Base-by-base conservation (phyloP, 1,284 basidiomycete species). In the Cutaneotrichosporon sp. region DNA sequence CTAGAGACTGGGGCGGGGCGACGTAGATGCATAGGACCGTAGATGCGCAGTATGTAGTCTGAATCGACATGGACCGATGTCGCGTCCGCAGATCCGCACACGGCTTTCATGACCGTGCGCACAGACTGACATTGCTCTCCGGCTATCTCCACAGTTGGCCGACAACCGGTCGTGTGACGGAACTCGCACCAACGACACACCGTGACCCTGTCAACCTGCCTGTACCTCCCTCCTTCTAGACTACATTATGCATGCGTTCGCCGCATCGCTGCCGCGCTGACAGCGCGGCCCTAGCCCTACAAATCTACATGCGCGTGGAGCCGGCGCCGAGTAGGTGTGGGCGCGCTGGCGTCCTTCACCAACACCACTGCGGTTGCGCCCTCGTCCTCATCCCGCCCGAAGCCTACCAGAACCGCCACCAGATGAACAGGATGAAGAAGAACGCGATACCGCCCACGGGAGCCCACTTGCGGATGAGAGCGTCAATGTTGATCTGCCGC, bases 401-500 rank as follows among this genome's bases (percentile, higher is more conserved):
- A 2, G 33, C 38, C 36, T 38, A 61, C 68, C 82, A 84, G 81
- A 98, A 95, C 76, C 89, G 87, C 90, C 93, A 97, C 84, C 89
- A 97, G 54, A 99, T 78, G 70, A 99, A 82, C 64, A 99, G 84
- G 68, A 98, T 83, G 67, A 97, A 79, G 72, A 97, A 83, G 65
- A 95, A 81, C 20, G 83, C 85, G 54, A 95, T 84, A 20, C 88
- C 92, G 57, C 86, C 92, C 58, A 97, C 78, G 9, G 95, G 95
- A 43, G 95, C 97, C 80, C 95, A 99, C 78, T 99, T 93, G 66
- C 95, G 88, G 68, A 97, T 80, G 86, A 98, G 88, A 8, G 94
- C 92, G 69, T 97, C 87, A 54, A 95, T 76, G 77, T 98, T 99
- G 80, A 99, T 92, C 74, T 97, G 92, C 67, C 91, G 84, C 27